These are phyloP conservation scores for Candida khao-thaluensis DNA, from an alignment of 805 yeast species.

Conservation along the genomic window DNA sequence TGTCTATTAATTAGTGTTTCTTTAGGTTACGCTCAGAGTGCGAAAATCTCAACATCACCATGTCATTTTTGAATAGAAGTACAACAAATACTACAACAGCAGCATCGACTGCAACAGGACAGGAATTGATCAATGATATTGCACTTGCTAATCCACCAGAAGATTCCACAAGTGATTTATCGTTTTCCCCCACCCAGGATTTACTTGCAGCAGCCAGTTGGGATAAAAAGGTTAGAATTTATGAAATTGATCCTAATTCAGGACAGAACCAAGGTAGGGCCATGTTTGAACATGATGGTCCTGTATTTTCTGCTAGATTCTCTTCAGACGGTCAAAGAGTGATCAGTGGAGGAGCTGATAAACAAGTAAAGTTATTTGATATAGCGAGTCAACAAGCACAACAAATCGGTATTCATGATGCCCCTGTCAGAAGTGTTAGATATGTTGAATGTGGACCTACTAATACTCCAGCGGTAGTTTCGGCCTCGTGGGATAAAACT, in stretches of 20 bases:
- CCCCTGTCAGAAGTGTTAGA: conserved; percentile 71
- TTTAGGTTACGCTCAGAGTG: conserved; percentile 1
- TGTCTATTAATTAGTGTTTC: too few relatives aligned
- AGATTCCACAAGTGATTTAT: conserved; percentile 79
- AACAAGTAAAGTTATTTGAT: conserved; percentile 81
- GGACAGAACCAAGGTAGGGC: conserved; percentile 90
- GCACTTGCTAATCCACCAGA: conserved; percentile 81
- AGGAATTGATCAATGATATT: conserved; percentile 68
- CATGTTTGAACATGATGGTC: conserved; percentile 83
- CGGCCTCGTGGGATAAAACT: conserved; percentile 97
- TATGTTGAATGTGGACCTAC: conserved; percentile 83
- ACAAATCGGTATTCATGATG: conserved; percentile 85
- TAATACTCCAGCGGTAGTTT: conserved; percentile 77
- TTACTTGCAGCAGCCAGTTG: conserved; percentile 80
- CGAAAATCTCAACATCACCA: conserved; percentile 12
- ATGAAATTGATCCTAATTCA: conserved; percentile 70
- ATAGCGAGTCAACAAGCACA: conserved; percentile 76
- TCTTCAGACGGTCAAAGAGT: conserved; percentile 84
- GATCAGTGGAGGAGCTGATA: conserved; percentile 83
- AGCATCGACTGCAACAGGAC: conserved; percentile 43
- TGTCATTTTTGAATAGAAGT: conserved; percentile 38
- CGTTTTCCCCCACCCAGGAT: conserved; percentile 87
- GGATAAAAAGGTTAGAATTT: conserved; percentile 93
- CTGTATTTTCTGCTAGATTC: conserved; percentile 83
- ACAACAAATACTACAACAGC: conserved; percentile 23